Evolutionary conservation across 2,329 filamentous ascomycete genomes (phyloP), one percentile per base, ranked within the genome.

Genomic region (Colletotrichum phormii): DNA sequence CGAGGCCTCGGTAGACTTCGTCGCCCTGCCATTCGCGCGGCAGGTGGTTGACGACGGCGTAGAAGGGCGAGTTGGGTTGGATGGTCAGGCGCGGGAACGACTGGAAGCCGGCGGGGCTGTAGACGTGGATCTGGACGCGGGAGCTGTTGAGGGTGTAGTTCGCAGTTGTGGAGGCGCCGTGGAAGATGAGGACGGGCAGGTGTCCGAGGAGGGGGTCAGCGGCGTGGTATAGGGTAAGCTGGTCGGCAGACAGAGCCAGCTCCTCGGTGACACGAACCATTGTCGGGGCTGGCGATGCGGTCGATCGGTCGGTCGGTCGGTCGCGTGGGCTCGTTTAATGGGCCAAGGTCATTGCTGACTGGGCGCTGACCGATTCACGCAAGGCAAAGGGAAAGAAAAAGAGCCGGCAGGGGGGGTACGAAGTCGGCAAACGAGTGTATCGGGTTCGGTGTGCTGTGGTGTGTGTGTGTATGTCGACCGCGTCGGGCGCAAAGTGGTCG

Each of bases 1-100:
- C 97, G 68, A 99, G 88, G 22, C 93, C 97, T 58, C 97, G 92
- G 83, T 93, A 97, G 75, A 97, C 88, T 82, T 98, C 96, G 81
- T 98, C 96, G 78, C 96, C 96, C 85, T 98, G 97, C 82, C 95
- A 95, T 81, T 98, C 96, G 80, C 95, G 93, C 54, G 97, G 95
- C 55, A 99, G 89, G 81, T 95, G 91, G 80, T 94, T 92, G 81
- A 99, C 97, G 67, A 95, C 96, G 76, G 91, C 90, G 83, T 98
- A 98, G 79, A 97, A 93, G 64, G 95, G 91, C 59, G 96, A 98
- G 79, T 94, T 97, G 57, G 97, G 97, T 29, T 96, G 97, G 76
- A 98, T 92, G 73, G 96, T 97, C 77, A 99, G 91, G 78, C 96
- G 94, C 73, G 94, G 92, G 81, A 96, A 99, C 77, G 93, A 96